phyloP scores from a whole-genome alignment of 805 yeast species.

The Candida sakaeoensis region DNA sequence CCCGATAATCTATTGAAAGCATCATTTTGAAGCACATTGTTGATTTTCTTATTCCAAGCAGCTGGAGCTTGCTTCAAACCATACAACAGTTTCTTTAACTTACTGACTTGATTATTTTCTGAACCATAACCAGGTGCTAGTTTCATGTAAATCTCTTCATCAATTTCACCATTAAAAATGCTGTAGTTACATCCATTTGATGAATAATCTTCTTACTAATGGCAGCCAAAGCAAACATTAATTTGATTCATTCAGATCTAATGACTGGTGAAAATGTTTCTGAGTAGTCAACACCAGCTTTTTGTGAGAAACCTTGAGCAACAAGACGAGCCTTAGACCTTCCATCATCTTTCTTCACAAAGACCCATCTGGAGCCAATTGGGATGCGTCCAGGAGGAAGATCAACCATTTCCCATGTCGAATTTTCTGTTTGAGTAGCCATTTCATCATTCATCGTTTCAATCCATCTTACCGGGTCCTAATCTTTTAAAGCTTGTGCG shows the following conservation, averaged over 20 bases:
- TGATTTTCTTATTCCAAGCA: background rate
- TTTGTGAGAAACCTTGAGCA: slow-evolving; percentile 1
- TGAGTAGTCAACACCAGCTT: background rate
- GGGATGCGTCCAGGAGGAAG: no score
- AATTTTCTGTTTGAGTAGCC: no score
- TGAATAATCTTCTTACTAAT: background rate
- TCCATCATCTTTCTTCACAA: no score
- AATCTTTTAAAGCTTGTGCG: no score
- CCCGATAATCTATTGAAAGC: background rate
- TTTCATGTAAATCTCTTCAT: no score
- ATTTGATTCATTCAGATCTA: background rate
- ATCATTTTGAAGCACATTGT: background rate
- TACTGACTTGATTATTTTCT: background rate
- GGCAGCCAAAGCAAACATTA: background rate
- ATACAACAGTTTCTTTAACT: background rate
- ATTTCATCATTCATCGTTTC: no score
- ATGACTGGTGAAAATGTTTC: slow-evolving; percentile 2
- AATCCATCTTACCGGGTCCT: no score
- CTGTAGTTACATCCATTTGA: slow-evolving; percentile 4
- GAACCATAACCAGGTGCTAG: background rate
- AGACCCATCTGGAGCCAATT: no score
- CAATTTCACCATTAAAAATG: background rate
- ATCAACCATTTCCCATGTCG: no score
- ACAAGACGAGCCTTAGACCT: no score
- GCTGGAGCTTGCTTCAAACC: background rate